phyloP scores from a whole-genome alignment of 2,329 filamentous ascomycete genomes.

The Thermothelomyces thermophilus region DNA sequence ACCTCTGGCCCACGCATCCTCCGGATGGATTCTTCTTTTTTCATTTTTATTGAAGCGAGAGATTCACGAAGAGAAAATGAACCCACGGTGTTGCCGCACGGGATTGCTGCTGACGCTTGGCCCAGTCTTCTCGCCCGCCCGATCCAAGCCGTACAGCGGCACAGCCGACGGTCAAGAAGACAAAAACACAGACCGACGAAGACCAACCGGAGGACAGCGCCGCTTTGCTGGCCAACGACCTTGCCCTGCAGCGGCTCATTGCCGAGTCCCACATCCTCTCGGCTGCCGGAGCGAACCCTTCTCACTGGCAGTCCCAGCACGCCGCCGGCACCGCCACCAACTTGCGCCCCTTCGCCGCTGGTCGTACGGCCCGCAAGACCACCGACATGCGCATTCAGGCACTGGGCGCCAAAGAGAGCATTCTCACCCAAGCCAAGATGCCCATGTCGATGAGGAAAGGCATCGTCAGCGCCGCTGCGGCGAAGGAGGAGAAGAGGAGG shows the following conservation, averaged over 20 bases:
- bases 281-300: slow-evolving; percentile 45
- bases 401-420: slow-evolving; percentile 68
- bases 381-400: slow-evolving; percentile 77
- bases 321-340: slow-evolving; percentile 32
- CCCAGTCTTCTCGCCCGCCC: slow-evolving; percentile 45
- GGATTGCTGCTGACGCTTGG: slow-evolving; percentile 18
- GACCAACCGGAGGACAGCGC: slow-evolving; percentile 51
- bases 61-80: too few species aligned
- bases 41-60: background rate
- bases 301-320: slow-evolving; percentile 33
- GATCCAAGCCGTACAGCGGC: slow-evolving; percentile 23
- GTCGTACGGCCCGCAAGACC: slow-evolving; percentile 72
- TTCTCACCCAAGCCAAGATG: slow-evolving; percentile 78
- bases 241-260: slow-evolving; percentile 84
- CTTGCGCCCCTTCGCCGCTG: slow-evolving; percentile 42
- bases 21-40: background rate
- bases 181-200: slow-evolving; percentile 27
- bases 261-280: slow-evolving; percentile 84
- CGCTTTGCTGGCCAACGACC: slow-evolving; percentile 79
- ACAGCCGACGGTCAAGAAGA: slow-evolving; percentile 22
- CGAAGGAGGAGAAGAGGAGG: slow-evolving; percentile 64
- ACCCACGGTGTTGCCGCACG: too few species aligned
- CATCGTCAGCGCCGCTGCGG: slow-evolving; percentile 61
- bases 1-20: background rate
- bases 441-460: slow-evolving; percentile 80